phyloP scores from a whole-genome alignment of 352 stramenopile genomes.

The Phytopythium vexans region DNA sequence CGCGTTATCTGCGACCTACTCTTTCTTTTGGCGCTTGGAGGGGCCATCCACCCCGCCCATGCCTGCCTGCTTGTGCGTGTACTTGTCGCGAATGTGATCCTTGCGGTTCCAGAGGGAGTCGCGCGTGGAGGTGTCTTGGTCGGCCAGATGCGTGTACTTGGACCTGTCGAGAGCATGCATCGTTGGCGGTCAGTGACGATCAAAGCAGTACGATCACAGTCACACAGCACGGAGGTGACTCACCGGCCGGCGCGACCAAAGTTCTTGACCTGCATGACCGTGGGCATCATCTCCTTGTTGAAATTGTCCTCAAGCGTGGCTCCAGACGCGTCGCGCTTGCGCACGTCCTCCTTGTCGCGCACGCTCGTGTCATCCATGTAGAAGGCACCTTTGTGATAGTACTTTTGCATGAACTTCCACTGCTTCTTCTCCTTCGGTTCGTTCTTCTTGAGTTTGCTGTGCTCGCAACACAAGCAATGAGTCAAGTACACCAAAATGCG shows the following conservation, averaged over 20 bases:
- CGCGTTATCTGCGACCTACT: constrained; percentile 20
- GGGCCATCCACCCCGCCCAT: constrained; percentile 65
- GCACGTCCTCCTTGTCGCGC: constrained; percentile 86
- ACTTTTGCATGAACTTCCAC: constrained; percentile 97
- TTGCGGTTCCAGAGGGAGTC: constrained; percentile 77
- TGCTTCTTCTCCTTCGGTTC: constrained; percentile 82
- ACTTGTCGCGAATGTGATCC: constrained; percentile 83
- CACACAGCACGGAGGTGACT: not conserved
- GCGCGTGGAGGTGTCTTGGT: constrained; percentile 94
- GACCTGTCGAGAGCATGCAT: constrained; percentile 40
- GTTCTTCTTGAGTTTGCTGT: constrained; percentile 81
- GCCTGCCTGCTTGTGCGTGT: constrained; percentile 65
- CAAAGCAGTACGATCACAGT: not conserved
- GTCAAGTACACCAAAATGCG: not conserved
- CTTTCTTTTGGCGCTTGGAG: constrained; percentile 62
- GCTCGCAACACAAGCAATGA: constrained; percentile 2
- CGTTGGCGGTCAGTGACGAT: constrained; percentile 1
- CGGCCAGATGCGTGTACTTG: constrained; percentile 98
- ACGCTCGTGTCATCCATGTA: constrained; percentile 96
- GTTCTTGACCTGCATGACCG: constrained; percentile 98
- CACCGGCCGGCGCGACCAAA: constrained; percentile 95
- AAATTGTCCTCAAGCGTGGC: constrained; percentile 93
- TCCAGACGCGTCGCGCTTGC: constrained; percentile 85
- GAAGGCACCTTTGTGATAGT: constrained; percentile 98
- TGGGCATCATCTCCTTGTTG: constrained; percentile 91